Percentiles rank a stretch among this genome's conserved stretches.
These are phyloP conservation scores for Bathelium albidoporum DNA, from an alignment of 495 filamentous ascomycete species.

Conservation along the genomic window DNA sequence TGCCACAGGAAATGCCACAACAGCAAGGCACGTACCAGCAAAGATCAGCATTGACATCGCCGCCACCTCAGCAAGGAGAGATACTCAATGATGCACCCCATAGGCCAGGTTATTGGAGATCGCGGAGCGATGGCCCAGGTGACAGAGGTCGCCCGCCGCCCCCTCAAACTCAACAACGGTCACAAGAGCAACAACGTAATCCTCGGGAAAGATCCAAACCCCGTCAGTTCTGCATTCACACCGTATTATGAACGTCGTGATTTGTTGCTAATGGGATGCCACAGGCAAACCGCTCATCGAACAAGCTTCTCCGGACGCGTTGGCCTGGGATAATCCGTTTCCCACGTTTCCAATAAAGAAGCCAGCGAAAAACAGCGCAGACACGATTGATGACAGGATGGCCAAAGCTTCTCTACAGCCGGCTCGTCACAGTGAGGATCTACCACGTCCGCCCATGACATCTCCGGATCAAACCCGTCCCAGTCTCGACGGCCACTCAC, in stretches of 20 bases:
- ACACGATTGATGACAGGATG: slow-evolving; percentile 8
- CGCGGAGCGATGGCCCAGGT: background rate
- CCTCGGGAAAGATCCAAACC: background rate
- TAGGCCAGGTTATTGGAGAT: slow-evolving; percentile 3
- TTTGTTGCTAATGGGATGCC: slow-evolving; percentile 9
- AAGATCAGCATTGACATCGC: slow-evolving; percentile 1
- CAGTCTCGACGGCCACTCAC: background rate
- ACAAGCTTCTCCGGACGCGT: slow-evolving; percentile 8
- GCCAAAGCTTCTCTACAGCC: slow-evolving; percentile 10
- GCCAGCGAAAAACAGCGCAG: slow-evolving; percentile 1
- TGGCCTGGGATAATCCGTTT: slow-evolving; percentile 24
- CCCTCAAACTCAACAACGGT: slow-evolving; percentile 1
- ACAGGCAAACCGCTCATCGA: slow-evolving; percentile 15
- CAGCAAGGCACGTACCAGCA: background rate
- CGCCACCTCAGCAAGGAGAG: slow-evolving; percentile 9
- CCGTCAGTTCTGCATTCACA: background rate
- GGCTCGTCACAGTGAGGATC: slow-evolving; percentile 11
- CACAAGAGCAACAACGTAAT: background rate
- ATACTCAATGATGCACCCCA: background rate
- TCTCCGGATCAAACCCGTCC: background rate
- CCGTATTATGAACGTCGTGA: slow-evolving; percentile 2
- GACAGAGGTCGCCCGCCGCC: background rate
- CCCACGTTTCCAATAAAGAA: slow-evolving; percentile 20
- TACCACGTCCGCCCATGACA: background rate
- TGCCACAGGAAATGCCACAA: background rate